A percentile compares a stretch with the other conserved stretches of the same genome.
These are phyloP conservation scores for Starmerella stigmatis DNA, from an alignment of 805 yeast genomes.

Conservation along the genomic window DNA sequence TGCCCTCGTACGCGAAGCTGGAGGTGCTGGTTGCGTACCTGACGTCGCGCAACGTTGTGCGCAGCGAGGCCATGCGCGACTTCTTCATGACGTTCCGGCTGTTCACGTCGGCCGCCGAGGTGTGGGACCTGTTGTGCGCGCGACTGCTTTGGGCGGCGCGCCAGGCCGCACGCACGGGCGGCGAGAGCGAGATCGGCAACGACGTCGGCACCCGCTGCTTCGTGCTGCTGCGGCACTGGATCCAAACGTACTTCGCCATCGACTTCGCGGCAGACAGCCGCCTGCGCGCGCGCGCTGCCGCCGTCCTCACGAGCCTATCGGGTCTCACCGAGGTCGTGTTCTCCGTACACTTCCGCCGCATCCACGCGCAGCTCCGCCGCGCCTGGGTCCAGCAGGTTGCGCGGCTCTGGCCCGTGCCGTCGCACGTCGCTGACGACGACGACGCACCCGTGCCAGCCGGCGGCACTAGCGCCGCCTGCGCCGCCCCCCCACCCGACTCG, in stretches of 20 bases:
- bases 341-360: conserved; percentile 27
- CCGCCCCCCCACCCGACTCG: not conserved
- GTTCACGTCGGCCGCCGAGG: conserved; percentile 47
- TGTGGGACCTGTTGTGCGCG: conserved; percentile 51
- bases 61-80: conserved; percentile 70
- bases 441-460: conserved; percentile 28
- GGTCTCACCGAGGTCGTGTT: conserved; percentile 25
- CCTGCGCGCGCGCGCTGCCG: conserved; percentile 32
- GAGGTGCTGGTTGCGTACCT: conserved; percentile 30
- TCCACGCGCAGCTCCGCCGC: conserved; percentile 39
- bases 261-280: conserved; percentile 56
- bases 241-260: conserved; percentile 73
- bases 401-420: conserved; percentile 29
- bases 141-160: conserved; percentile 66
- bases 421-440: conserved; percentile 15
- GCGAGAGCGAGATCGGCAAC: conserved; percentile 41
- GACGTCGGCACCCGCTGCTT: conserved; percentile 69
- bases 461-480: conserved; percentile 23
- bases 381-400: conserved; percentile 38
- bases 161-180: conserved; percentile 22
- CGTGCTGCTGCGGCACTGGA: conserved; percentile 82
- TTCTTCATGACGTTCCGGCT: conserved; percentile 75
- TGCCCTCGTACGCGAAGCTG: conserved; percentile 21
- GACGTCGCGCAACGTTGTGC: conserved; percentile 63
- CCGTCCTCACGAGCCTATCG: conserved; percentile 19